These are phyloP conservation scores for Pseudopyrenochaeta lycopersici DNA, from an alignment of 2,329 filamentous ascomycete genomes.

Conservation along the genomic window DNA sequence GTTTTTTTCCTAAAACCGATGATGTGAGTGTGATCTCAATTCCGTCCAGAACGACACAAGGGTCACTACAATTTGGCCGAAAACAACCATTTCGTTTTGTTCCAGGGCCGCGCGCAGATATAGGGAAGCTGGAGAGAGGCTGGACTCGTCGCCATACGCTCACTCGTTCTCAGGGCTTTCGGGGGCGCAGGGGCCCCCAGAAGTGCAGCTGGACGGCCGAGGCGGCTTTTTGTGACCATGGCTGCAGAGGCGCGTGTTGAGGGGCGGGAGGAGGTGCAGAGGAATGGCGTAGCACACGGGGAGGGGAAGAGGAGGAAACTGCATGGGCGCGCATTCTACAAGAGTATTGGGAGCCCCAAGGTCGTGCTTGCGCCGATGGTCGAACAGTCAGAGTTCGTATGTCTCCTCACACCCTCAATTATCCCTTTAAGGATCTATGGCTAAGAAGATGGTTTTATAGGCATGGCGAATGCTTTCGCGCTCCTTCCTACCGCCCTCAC, in stretches of 20 bases:
- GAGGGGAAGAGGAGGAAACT: slow-evolving; percentile 63
- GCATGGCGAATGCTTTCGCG: slow-evolving; percentile 97
- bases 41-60: not conserved
- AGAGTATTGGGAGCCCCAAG: slow-evolving; percentile 92
- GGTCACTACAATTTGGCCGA: not conserved
- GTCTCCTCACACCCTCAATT: slow-evolving; percentile 44
- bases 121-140: too few relatives aligned
- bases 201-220: slow-evolving; percentile 3
- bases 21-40: slow-evolving; percentile 1
- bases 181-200: slow-evolving; percentile 34
- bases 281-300: slow-evolving; percentile 13
- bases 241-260: slow-evolving; percentile 20
- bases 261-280: slow-evolving; percentile 11
- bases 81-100: not conserved
- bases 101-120: too few relatives aligned
- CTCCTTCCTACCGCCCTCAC: slow-evolving; percentile 77
- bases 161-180: slow-evolving; percentile 17
- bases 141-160: slow-evolving; percentile 27
- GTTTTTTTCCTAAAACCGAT: slow-evolving; percentile 16
- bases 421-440: not conserved
- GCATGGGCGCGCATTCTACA: slow-evolving; percentile 88
- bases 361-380: slow-evolving; percentile 96
- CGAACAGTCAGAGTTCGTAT: slow-evolving; percentile 95
- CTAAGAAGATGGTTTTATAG: slow-evolving; percentile 57
- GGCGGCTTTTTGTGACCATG: slow-evolving; percentile 25